A percentile compares a stretch with the other conserved stretches of the same genome.
Evolutionary conservation across 139 green algal species (phyloP).

Genomic region (Volvox africanus): DNA sequence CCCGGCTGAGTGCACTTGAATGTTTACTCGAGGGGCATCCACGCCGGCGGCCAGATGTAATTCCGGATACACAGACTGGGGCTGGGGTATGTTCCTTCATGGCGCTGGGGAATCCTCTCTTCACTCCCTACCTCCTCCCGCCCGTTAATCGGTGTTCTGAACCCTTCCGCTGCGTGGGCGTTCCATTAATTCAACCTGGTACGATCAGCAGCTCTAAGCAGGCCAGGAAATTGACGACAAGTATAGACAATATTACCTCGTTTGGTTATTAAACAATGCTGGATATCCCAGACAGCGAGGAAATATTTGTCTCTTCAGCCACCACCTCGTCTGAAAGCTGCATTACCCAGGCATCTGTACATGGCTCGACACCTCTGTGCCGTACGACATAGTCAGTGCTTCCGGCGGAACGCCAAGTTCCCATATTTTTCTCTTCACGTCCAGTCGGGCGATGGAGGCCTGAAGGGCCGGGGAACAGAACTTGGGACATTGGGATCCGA

Average conservation of each 20-base stretch:
- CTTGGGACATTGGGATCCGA: too few relatives aligned
- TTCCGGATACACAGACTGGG: too few relatives aligned
- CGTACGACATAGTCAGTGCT: slow-evolving; percentile 14
- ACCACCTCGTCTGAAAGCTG: background rate
- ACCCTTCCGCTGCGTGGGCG: too few relatives aligned
- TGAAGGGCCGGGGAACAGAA: slow-evolving; percentile 1
- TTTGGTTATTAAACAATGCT: too few relatives aligned
- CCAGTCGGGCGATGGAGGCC: slow-evolving; percentile 20
- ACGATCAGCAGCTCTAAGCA: background rate
- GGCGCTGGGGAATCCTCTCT: too few relatives aligned
- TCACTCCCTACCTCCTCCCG: too few relatives aligned
- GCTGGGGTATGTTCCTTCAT: too few relatives aligned
- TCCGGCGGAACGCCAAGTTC: background rate
- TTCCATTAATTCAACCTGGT: too few relatives aligned
- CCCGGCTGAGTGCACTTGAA: too few relatives aligned
- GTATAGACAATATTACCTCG: background rate
- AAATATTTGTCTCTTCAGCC: too few relatives aligned
- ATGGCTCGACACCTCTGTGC: slow-evolving; percentile 16
- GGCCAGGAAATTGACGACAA: background rate
- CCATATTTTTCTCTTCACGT: slow-evolving; percentile 4
- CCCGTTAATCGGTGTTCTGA: too few relatives aligned
- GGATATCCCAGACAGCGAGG: background rate
- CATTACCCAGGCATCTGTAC: background rate
- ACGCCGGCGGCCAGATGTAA: background rate
- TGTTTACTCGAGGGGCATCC: slow-evolving; percentile 36